These are phyloP conservation scores for Cadophora sp. DNA, from an alignment of 2,329 filamentous ascomycete species.

Conservation along the genomic window DNA sequence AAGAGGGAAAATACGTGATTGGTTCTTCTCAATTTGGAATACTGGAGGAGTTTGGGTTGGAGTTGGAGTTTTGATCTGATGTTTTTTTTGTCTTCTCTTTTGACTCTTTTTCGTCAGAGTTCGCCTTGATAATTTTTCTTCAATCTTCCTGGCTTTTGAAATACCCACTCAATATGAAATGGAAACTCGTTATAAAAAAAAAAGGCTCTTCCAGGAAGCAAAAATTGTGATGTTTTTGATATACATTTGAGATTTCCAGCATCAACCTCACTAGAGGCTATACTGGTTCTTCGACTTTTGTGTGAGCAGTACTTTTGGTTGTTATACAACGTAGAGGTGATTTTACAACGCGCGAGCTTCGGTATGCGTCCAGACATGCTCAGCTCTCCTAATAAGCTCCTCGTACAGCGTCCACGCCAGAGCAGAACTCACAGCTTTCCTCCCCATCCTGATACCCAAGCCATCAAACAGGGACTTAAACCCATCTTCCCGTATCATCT, in stretches of 20 bases:
- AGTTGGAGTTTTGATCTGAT: constrained; percentile 18
- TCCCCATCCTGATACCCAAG: constrained; percentile 81
- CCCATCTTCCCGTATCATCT: constrained; percentile 86
- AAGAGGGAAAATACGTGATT: constrained; percentile 10
- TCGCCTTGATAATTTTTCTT: constrained; percentile 15
- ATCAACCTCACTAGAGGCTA: not conserved
- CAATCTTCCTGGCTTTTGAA: constrained; percentile 23
- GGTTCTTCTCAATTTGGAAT: constrained; percentile 12
- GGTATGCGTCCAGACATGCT: constrained; percentile 27
- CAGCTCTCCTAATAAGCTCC: constrained; percentile 81
- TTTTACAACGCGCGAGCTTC: constrained; percentile 33
- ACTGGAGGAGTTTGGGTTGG: constrained; percentile 21
- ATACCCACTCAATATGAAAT: constrained; percentile 37
- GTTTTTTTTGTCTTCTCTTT: not conserved
- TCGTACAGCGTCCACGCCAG: constrained; percentile 98
- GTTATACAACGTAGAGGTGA: constrained; percentile 23
- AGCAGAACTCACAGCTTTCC: constrained; percentile 93
- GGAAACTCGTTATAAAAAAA: constrained; percentile 5
- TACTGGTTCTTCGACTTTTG: not conserved
- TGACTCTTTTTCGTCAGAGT: not conserved
- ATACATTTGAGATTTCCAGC: not conserved
- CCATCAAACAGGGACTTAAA: constrained; percentile 83
- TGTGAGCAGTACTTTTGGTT: constrained; percentile 9
- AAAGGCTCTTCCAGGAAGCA: too few relatives aligned
- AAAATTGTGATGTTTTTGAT: not conserved